phyloP scores from a whole-genome alignment of 2,329 filamentous ascomycete genomes.

The Colletotrichum somersetense region DNA sequence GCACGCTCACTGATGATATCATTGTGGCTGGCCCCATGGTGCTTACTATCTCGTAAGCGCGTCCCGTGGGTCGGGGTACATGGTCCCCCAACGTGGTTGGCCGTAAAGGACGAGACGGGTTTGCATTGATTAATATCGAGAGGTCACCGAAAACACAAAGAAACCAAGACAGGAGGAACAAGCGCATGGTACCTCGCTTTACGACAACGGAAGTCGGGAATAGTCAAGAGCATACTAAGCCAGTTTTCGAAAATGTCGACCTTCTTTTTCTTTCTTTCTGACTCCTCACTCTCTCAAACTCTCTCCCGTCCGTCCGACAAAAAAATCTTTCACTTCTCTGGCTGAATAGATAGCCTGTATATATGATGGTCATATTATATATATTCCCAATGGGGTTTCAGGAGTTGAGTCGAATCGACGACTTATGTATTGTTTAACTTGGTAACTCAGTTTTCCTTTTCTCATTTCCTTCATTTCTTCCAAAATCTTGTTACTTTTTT shows the following conservation, averaged over 20 bases:
- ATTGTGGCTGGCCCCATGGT: constrained; percentile 75
- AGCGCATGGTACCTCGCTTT: constrained; percentile 34
- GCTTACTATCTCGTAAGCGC: constrained; percentile 62
- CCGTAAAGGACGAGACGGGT: constrained; percentile 28
- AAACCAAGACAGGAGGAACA: not conserved
- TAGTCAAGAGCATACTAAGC: constrained; percentile 35
- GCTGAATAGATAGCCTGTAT: constrained; percentile 46
- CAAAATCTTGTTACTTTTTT: constrained; percentile 10
- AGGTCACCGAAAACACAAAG: constrained; percentile 14
- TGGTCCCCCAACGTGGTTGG: constrained; percentile 4
- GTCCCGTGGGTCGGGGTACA: constrained; percentile 5
- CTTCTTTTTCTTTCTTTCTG: constrained; percentile 37
- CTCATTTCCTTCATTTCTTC: constrained; percentile 10
- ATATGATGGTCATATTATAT: constrained; percentile 46
- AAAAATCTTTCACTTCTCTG: constrained; percentile 37
- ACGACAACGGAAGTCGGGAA: constrained; percentile 31
- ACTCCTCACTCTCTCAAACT: constrained; percentile 35
- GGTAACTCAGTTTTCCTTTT: constrained; percentile 26
- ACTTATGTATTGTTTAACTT: constrained; percentile 41
- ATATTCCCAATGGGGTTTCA: constrained; percentile 44
- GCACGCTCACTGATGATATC: constrained; percentile 70
- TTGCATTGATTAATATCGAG: constrained; percentile 38
- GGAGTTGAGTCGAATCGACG: constrained; percentile 39
- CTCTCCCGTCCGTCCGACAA: constrained; percentile 26
- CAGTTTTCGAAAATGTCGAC: constrained; percentile 41